Evolutionary conservation across 208 protist species (phyloP), one percentile per base, ranked within the genome.

Genomic region (Crithidia fasciculata): DNA sequence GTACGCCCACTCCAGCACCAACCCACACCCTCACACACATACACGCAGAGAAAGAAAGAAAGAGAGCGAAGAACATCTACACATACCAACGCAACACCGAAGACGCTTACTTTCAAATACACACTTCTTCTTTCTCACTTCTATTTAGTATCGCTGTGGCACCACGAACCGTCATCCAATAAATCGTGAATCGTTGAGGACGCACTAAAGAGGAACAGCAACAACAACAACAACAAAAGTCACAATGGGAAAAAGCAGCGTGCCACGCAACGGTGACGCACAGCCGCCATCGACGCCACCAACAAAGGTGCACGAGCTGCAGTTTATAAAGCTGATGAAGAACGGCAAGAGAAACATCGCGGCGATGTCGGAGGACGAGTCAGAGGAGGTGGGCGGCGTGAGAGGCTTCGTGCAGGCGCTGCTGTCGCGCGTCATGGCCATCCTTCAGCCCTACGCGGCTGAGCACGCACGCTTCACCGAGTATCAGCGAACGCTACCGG

Each of bases 401-500:
- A 18, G 4, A 0, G 15, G 40, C 39, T 12, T n/a, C 10, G 39
- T 65, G 18, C 69, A 50, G 13, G 8, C 2, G 2, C 13, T 72
- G 5, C 28, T 59, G 43, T 9, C 49, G 36, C 56, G 53, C 13
- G 57, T 39, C 5, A 69, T 49, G 49, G 60, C 28, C 37, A 50
- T 81, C 15, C 5, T 71, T 7, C 66, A 80, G 36, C 61, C 62
- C 57, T 83, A 79, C 72, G 64, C 71, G 41, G 67, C 64, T 16
- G 52, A 70, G 44, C 75, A 82, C 74, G 71, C 60, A 0, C 72
- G 62, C 47, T 92, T 85, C 47, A 61, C 75, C 5, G 71, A 72
- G 57, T 92, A 92, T 61, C 80, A 84, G 68, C 76, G 73, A 41
- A 62, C 69, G 5, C 75, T 95, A 44, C 79, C 86, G 16, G 92